Evolutionary conservation across 2,329 filamentous ascomycete species (phyloP).

Genomic region (Cyanodermella asteris): DNA sequence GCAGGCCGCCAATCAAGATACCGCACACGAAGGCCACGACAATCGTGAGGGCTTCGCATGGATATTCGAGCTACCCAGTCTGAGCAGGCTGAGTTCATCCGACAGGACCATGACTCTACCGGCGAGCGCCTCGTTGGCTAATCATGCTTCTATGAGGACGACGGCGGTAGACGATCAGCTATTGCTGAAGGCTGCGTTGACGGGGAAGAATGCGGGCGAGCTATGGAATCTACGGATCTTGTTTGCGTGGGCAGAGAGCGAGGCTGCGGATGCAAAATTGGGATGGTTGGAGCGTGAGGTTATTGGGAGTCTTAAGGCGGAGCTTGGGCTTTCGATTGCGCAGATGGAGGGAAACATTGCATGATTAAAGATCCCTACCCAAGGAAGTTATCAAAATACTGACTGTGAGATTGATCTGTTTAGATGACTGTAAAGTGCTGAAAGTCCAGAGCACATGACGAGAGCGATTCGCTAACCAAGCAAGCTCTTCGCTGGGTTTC

Average conservation of each 20-base stretch:
- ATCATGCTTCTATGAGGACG: conserved; percentile 28
- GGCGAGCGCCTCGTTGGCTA: conserved; percentile 20
- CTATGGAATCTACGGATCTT: conserved; percentile 40
- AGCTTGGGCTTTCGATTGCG: conserved; percentile 24
- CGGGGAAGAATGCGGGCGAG: conserved; percentile 28
- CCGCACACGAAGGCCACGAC: conserved; percentile 13
- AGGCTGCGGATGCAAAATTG: conserved; percentile 17
- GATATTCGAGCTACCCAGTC: conserved; percentile 42
- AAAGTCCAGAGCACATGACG: too few species aligned
- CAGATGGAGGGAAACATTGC: conserved; percentile 10
- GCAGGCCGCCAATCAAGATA: conserved; percentile 48
- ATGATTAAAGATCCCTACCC: too few species aligned
- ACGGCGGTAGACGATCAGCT: conserved; percentile 52
- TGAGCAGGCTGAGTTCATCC: conserved; percentile 35
- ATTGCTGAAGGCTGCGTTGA: conserved; percentile 34
- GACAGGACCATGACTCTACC: conserved; percentile 44
- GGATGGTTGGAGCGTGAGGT: conserved; percentile 35
- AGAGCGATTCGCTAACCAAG: too few species aligned
- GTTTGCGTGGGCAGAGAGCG: conserved; percentile 43
- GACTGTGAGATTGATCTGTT: too few species aligned
- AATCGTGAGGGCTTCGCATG: conserved; percentile 40
- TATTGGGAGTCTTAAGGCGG: conserved; percentile 31
- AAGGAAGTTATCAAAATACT: too few species aligned
- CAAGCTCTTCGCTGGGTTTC: too few species aligned
- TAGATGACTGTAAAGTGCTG: too few species aligned